Conservation (phyloP, 2,329 filamentous ascomycete genomes). For the Colletotrichum zoysiae region DNA sequence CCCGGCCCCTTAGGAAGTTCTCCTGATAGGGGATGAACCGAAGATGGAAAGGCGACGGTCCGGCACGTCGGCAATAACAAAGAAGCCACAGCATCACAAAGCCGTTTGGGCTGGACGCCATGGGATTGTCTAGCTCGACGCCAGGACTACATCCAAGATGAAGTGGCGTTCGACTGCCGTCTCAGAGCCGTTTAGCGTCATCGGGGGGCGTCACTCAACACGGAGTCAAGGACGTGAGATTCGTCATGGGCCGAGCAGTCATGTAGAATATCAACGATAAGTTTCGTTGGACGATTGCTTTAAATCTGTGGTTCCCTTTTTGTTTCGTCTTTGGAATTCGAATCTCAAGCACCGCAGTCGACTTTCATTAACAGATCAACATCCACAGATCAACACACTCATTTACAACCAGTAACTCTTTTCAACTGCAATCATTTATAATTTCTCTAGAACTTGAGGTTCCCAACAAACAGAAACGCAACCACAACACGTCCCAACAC, state of each 20-base stretch:
- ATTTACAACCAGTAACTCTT: neutral
- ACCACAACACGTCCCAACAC: neutral
- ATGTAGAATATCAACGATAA: neutral
- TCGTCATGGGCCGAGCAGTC: neutral
- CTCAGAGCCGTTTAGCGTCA: constrained; percentile 22
- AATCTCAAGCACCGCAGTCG: neutral
- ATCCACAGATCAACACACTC: constrained; percentile 19
- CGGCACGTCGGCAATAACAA: constrained; percentile 22
- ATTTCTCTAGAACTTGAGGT: neutral
- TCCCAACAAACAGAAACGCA: neutral
- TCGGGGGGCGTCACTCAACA: constrained; percentile 9
- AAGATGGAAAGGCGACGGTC: constrained; percentile 5
- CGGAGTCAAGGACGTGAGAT: neutral
- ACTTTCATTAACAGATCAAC: neutral
- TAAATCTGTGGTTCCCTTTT: neutral
- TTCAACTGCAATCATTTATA: neutral
- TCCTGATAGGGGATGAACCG: neutral
- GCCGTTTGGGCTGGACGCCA: constrained; percentile 20
- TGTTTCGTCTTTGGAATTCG: neutral
- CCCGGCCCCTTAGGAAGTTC: neutral
- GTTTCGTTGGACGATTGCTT: neutral
- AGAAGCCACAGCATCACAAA: constrained; percentile 35
- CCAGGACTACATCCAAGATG: constrained; percentile 38
- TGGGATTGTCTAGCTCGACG: constrained; percentile 23
- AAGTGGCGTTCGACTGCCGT: constrained; percentile 37